Base-by-base conservation (phyloP, 2,329 filamentous ascomycete species). In the Trichoderma hamatum region DNA sequence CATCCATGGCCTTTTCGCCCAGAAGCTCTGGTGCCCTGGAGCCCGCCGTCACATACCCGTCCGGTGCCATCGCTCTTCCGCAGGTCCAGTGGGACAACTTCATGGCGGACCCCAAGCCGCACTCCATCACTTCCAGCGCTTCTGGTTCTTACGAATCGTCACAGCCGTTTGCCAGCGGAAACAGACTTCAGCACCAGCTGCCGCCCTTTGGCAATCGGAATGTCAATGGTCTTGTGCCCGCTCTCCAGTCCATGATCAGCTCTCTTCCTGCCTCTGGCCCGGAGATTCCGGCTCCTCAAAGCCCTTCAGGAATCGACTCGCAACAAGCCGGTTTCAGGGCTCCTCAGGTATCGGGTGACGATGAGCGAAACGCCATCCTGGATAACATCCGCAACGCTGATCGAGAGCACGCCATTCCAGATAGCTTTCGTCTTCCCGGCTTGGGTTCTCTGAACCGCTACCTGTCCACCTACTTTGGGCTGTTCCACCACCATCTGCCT, bases 401-500 rank as follows among this genome's bases (percentile, higher is more conserved):
- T 78, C 90, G 86, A 73, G 92, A 97, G 76, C 90, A 90, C 76
- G 90, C 92, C 56, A 90, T 97, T 69, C 89, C 94, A 19, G 93
- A 96, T 68, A 94, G 92, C 69, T 97, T 98, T 85, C 91, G 93
- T 72, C 86, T 98, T 56, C 96, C 96, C 6, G 90, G 87, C 73
- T 86, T 94, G 43, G 86, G 89, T 43, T 91, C 92, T 2, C 83
- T 98, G 78, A 98, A 99, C 82, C 89, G 94, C 72, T 97, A 97
- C 80, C 84, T 99, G 71, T 92, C 94, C 70, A 97, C 95, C 1
- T 99, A 98, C 84, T 99, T 98, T 80, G 94, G 92, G 78, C 84
- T 97, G 75, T 99, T 98, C 82, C 96, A 99, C 78, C 96, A 97
- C 76, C 96, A 99, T 77, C 82, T 98, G 77, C 96, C 96, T 1